Base-by-base conservation (phyloP, 306 rosid species). In the Abrus precatorius region DNA sequence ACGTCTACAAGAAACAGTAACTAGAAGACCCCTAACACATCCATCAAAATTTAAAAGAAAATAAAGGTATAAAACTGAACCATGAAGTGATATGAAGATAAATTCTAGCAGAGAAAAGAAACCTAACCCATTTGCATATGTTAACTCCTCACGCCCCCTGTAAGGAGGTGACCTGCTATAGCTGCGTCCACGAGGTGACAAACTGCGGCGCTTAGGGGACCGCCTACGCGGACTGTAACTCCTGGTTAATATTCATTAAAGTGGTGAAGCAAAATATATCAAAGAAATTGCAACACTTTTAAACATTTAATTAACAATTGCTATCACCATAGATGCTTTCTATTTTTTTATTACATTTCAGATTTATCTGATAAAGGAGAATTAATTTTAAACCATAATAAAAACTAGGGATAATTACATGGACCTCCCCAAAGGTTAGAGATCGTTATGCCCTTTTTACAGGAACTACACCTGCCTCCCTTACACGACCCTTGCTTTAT, bases 111-210 rank as follows among this genome's bases (percentile, higher is more conserved):
- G 43, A 63, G 82, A 57, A 13, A 79, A 74, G 79, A 50, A 84
- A 66, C 77, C 91, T 82, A 78, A 92, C 97, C 94, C 94, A 49
- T 90, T 92, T 55, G 94, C 89, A 84, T 86, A 92, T 2, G 94
- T 86, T 70, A 90, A 56, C 77, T 88, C 99, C 81, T 96, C 98
- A 9, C 94, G 89, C 3, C 88, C 97, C 45, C 98, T 97, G 68
- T 89, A 90, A 1, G 97, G 94, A 74, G 97, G 97, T 29, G 99
- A 96, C 90, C 89, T 89, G 90, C 99, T 96, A 60, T 82, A 86
- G 89, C 98, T 96, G 66, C 92, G 93, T 40, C 97, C 97, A 75
- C 94, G 97, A 61, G 99, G 99, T 59, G 98, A 87, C 87, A 90
- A 27, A 48, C 99, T 96, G 68, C 97, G 98, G 75, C 92, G 94